phyloP scores from a whole-genome alignment of 2,329 filamentous ascomycete genomes.

The Alternaria longipes region DNA sequence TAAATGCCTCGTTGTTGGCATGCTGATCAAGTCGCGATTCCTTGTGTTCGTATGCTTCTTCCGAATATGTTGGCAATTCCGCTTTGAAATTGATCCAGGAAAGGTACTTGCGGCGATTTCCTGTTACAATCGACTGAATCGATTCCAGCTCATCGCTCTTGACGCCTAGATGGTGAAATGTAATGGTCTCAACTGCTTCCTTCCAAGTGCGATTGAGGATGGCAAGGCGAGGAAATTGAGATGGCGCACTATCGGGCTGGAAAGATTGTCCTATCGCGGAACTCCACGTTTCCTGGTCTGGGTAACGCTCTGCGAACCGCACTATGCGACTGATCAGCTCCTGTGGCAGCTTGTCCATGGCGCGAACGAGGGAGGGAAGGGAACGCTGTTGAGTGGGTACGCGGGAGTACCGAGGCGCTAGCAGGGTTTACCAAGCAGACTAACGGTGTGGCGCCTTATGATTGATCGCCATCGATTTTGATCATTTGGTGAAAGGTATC shows the following conservation, averaged over 20 bases:
- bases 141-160: slow-evolving; percentile 10
- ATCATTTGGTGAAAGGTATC: too few relatives aligned
- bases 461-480: too few relatives aligned
- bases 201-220: slow-evolving; percentile 15
- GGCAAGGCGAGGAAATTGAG: slow-evolving; percentile 13
- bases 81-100: slow-evolving; percentile 5
- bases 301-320: slow-evolving; percentile 9
- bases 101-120: slow-evolving; percentile 11
- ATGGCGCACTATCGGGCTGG: background rate
- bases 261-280: slow-evolving; percentile 9
- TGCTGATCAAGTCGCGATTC: slow-evolving; percentile 9
- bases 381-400: slow-evolving; percentile 3
- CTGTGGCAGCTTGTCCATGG: slow-evolving; percentile 28
- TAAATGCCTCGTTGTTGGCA: slow-evolving; percentile 10
- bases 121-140: slow-evolving; percentile 12
- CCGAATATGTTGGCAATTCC: slow-evolving; percentile 12
- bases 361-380: too few relatives aligned
- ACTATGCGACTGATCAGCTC: slow-evolving; percentile 24
- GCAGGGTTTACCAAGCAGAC: background rate
- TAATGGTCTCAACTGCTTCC: slow-evolving; percentile 15
- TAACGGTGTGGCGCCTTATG: background rate
- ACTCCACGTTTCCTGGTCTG: slow-evolving; percentile 10
- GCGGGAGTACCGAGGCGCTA: slow-evolving; percentile 3
- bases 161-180: slow-evolving; percentile 9
- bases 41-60: slow-evolving; percentile 11